Percentiles rank a stretch among this genome's conserved stretches.
phyloP scores from a whole-genome alignment of 163 green algal genomes.

The Volvox carteri region DNA sequence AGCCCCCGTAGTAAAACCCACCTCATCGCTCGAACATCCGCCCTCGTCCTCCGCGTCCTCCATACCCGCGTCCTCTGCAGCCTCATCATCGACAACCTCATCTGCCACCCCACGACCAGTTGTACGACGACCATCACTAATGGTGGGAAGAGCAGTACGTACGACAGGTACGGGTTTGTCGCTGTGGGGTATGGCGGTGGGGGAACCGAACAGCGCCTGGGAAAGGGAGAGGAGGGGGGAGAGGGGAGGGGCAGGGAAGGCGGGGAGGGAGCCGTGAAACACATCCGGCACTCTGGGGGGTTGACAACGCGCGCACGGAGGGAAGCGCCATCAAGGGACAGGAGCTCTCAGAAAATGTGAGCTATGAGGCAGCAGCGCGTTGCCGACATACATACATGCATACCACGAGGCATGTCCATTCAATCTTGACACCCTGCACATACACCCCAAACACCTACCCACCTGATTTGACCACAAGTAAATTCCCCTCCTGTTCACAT shows the following conservation, averaged over 20 bases:
- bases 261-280: too few species aligned
- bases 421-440: too few species aligned
- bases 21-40: constrained; percentile 38
- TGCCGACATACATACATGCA: too few species aligned
- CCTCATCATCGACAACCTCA: neutral
- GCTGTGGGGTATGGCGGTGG: constrained; percentile 39
- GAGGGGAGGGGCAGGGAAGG: neutral
- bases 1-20: too few species aligned
- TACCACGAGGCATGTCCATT: too few species aligned
- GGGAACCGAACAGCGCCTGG: constrained; percentile 52
- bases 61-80: neutral
- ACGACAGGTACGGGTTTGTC: constrained; percentile 4
- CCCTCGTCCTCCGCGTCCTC: constrained; percentile 52
- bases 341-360: too few species aligned
- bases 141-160: constrained; percentile 49
- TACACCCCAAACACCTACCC: too few species aligned
- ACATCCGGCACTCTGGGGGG: too few species aligned
- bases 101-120: neutral
- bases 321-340: too few species aligned
- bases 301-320: too few species aligned
- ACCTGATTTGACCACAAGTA: constrained; percentile 95
- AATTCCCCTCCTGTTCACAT: constrained; percentile 86
- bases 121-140: constrained; percentile 21
- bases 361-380: too few species aligned
- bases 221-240: neutral